Base-by-base conservation (phyloP, 768 basidiomycete species). In the Termitomyces sp. region DNA sequence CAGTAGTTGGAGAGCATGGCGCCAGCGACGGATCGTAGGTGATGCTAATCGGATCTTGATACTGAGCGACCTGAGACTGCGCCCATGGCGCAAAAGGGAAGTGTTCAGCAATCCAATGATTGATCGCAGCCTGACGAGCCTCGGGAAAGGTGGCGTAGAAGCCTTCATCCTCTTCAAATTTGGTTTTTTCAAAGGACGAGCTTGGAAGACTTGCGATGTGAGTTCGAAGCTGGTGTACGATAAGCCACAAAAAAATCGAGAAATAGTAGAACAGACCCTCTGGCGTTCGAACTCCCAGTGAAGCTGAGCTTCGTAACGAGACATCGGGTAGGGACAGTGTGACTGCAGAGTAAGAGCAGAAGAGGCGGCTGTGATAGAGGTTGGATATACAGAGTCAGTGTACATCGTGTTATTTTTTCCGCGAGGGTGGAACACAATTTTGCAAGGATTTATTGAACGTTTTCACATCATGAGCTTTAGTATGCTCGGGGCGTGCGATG, bases 111-210 rank as follows among this genome's bases (percentile, higher is more conserved):
- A 52, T 45, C 63, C 63, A 64, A 30, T 38, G 28, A 7, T 60
- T 43, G n/a, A 60, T 62, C 40, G 59, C 61, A 12, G 57, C 46
- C 26, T 38, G 55, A 6, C 56, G 50, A 6, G 63, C 61, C 17
- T 47, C 47, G 0, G 57, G 63, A 21, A 64, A 64, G 11, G 45
- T 54, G n/a, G 54, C 50, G 51, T 64, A 64, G 47, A 62, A 62
- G 2, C 38, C 15, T 17, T 60, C 57, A 41, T 64, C 63, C 4
- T 58, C 53, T 24, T 60, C 53, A 10, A 62, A 55, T 45, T 57
- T 50, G 8, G 55, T 58, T 24, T 54, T 55, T n/a, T 55, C 57
- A 24, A 60, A 64, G 2, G 55, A 58, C 0, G 46, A 56, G 2
- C 47, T 28, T 1, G 53, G 38, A 1, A 55, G 53, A 3, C 12